Evolutionary conservation across 495 filamentous ascomycete species (phyloP).

Genomic region (Penicillium bovifimosum): DNA sequence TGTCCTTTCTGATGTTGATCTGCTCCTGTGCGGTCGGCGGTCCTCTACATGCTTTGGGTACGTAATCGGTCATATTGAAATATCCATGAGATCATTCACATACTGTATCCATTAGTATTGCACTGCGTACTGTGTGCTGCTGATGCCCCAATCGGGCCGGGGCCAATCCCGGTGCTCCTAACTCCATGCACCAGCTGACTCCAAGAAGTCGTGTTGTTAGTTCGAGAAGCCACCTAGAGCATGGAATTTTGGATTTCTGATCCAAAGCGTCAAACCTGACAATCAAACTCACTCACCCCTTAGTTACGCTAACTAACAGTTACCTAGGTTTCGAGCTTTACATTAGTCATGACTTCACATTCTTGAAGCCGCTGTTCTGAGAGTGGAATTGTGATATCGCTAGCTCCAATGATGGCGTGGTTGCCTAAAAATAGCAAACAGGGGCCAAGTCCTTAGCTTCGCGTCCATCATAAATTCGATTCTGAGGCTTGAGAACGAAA

Average conservation of each 20-base stretch:
- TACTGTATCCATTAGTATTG: too few species aligned
- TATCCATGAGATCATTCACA: not conserved
- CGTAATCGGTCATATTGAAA: not conserved
- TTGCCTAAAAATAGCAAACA: slow-evolving; percentile 8
- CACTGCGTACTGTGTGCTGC: too few species aligned
- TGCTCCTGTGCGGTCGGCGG: not conserved
- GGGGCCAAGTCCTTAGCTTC: not conserved
- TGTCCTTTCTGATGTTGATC: not conserved
- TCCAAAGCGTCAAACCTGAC: too few species aligned
- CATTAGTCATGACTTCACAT: slow-evolving; percentile 6
- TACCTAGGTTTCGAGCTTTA: not conserved
- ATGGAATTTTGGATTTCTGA: not conserved
- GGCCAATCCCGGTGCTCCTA: not conserved
- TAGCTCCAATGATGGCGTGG: not conserved
- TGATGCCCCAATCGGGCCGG: too few species aligned
- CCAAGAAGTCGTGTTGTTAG: not conserved
- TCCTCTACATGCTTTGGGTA: not conserved
- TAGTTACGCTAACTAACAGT: too few species aligned
- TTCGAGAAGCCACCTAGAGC: not conserved
- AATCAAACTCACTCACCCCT: too few species aligned
- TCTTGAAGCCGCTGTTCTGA: not conserved
- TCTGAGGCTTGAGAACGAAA: not conserved
- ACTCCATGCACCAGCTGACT: not conserved
- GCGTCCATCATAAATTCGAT: not conserved
- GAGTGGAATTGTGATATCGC: slow-evolving; percentile 1